phyloP scores from a whole-genome alignment of 129 eudicot genomes.

The Deinandra increscens region DNA sequence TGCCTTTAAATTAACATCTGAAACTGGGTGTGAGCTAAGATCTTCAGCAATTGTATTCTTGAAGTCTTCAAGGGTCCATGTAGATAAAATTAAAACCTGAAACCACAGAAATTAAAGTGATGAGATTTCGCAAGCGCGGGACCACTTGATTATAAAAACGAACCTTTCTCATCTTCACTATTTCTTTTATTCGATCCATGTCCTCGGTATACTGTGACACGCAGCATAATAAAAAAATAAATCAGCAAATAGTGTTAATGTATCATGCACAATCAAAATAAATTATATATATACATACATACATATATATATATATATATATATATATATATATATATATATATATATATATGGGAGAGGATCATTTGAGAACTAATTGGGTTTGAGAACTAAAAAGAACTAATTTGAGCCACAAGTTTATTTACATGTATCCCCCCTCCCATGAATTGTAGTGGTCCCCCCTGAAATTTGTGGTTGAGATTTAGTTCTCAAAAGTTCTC shows the following conservation, averaged over 20 bases:
- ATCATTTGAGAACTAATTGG: no score
- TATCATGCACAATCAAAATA: slow-evolving; percentile 6
- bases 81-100: slow-evolving; percentile 58
- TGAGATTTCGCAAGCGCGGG: not conserved
- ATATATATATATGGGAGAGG: no score
- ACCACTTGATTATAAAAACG: not conserved
- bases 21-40: slow-evolving; percentile 43
- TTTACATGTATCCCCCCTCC: no score
- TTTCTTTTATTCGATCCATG: slow-evolving; percentile 68
- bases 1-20: slow-evolving; percentile 79
- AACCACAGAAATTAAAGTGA: slow-evolving; percentile 19
- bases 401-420: no score
- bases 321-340: no score
- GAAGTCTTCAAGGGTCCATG: slow-evolving; percentile 77
- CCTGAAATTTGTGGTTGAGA: no score
- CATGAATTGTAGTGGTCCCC: no score
- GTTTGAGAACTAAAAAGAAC: no score
- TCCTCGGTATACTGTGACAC: slow-evolving; percentile 65
- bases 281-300: not conserved
- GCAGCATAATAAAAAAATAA: slow-evolving; percentile 1
- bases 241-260: not conserved
- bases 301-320: no score
- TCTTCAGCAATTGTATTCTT: slow-evolving; percentile 63
- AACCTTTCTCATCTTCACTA: slow-evolving; percentile 71
- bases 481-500: no score